A percentile compares a stretch with the other conserved stretches of the same genome.
Conservation (phyloP, 2,329 filamentous ascomycete species). For the Exophiala phaeomuriformis region DNA sequence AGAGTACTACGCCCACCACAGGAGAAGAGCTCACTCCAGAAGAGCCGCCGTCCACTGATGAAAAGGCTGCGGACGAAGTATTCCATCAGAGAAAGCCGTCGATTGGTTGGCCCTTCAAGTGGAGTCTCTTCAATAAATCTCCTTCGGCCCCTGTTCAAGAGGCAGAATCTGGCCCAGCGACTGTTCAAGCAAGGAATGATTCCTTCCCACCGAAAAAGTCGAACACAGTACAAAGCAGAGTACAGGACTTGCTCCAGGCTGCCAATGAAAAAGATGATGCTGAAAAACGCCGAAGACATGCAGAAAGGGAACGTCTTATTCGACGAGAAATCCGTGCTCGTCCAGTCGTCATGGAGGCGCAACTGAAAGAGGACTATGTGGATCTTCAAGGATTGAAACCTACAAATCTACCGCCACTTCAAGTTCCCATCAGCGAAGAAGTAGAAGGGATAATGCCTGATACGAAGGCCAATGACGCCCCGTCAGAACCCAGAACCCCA, state of each 20-base stretch:
- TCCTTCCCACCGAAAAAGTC: conserved; percentile 7
- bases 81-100: conserved; percentile 10
- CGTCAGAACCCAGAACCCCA: conserved; percentile 7
- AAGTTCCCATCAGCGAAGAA: conserved; percentile 7
- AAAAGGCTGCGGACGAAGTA: not conserved
- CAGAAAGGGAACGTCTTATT: conserved; percentile 13
- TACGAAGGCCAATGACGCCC: not conserved
- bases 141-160: conserved; percentile 11
- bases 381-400: conserved; percentile 6
- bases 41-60: not conserved
- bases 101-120: conserved; percentile 18
- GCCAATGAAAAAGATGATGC: conserved; percentile 18
- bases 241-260: conserved; percentile 19
- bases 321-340: conserved; percentile 11
- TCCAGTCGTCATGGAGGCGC: conserved; percentile 6
- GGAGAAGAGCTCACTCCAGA: not conserved
- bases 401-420: conserved; percentile 5
- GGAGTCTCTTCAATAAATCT: conserved; percentile 19
- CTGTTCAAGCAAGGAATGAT: conserved; percentile 8
- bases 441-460: conserved; percentile 1
- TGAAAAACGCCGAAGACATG: conserved; percentile 9
- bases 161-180: not conserved
- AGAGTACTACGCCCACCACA: not conserved
- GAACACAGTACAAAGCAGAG: conserved; percentile 21
- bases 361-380: conserved; percentile 3